These are phyloP conservation scores for Pestalotiopsis sp. DNA, from an alignment of 2,329 filamentous ascomycete species.

Conservation along the genomic window DNA sequence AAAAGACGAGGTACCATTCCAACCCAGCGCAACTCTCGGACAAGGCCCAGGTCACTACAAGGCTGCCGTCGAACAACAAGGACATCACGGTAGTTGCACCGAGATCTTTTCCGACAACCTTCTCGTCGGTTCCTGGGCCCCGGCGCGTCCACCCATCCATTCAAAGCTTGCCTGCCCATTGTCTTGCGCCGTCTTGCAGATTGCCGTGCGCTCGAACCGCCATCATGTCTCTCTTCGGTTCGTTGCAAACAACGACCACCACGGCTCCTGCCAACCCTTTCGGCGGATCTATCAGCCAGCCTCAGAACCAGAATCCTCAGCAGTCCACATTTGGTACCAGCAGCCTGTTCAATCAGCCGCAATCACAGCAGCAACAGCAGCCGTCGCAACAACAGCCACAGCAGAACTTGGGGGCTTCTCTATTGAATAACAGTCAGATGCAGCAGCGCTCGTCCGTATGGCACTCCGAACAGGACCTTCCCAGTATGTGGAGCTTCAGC, in stretches of 20 bases:
- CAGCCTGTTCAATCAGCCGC: constrained; percentile 34
- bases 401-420: constrained; percentile 21
- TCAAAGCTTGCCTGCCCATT: neutral
- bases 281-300: constrained; percentile 28
- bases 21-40: neutral
- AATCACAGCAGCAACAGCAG: constrained; percentile 40
- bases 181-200: neutral
- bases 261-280: neutral
- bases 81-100: neutral
- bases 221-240: constrained; percentile 14
- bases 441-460: constrained; percentile 20
- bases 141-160: neutral
- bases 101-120: neutral
- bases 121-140: neutral
- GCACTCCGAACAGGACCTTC: constrained; percentile 31
- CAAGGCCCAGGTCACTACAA: neutral
- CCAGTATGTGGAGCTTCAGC: neutral
- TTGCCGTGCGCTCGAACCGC: constrained; percentile 27
- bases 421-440: neutral
- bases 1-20: neutral
- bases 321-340: constrained; percentile 31
- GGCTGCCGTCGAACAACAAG: neutral
- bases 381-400: constrained; percentile 38
- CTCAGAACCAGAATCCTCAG: constrained; percentile 36
- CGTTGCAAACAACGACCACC: neutral